Conservation (phyloP, 2,329 filamentous ascomycete species). For the Seiridium unicorne region DNA sequence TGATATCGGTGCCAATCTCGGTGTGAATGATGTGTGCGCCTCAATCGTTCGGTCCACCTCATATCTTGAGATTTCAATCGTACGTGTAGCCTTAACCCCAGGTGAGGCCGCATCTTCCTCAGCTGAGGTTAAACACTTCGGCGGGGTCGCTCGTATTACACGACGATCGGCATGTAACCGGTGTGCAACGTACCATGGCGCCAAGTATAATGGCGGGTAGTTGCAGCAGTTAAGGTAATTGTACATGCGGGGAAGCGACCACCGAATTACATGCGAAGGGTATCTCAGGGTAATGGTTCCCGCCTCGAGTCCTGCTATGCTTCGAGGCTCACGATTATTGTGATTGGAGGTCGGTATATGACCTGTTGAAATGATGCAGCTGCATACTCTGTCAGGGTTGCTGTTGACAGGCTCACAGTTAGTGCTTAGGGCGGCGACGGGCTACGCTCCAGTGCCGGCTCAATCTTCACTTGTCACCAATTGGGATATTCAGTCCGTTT, state of each 20-base stretch:
- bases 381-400: not conserved
- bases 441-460: not conserved
- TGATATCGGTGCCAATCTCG: too few relatives aligned
- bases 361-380: not conserved
- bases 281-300: too few relatives aligned
- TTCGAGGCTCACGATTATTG: not conserved
- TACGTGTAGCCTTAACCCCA: too few relatives aligned
- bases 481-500: slow-evolving; percentile 50
- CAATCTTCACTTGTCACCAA: slow-evolving; percentile 29
- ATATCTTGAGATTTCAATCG: too few relatives aligned
- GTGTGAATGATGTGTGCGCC: too few relatives aligned
- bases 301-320: too few relatives aligned
- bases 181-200: not conserved
- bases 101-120: too few relatives aligned
- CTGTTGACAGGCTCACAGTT: not conserved
- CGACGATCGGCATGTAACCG: not conserved
- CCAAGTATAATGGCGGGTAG: not conserved
- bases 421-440: not conserved
- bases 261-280: not conserved
- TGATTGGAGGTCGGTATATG: too few relatives aligned
- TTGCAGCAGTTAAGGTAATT: too few relatives aligned
- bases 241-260: not conserved
- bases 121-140: too few relatives aligned
- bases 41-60: too few relatives aligned
- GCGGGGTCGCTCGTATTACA: not conserved